phyloP scores from a whole-genome alignment of 2,329 filamentous ascomycete species.

The Cadophora sp. region DNA sequence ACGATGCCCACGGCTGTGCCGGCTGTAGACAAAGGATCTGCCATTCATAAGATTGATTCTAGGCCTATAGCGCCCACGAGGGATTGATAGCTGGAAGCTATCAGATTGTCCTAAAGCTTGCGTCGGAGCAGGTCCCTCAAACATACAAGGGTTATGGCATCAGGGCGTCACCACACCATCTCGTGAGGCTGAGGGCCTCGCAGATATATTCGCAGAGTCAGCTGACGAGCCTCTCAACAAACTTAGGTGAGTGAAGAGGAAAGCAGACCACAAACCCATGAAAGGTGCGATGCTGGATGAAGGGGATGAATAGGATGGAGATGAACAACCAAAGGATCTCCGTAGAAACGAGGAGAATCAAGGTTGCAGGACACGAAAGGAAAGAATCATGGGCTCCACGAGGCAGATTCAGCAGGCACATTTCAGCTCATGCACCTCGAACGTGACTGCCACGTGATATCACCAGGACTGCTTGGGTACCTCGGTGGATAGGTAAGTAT shows the following conservation, averaged over 20 bases:
- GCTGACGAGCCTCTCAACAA: no score
- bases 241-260: no score
- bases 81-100: background rate
- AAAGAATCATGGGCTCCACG: background rate
- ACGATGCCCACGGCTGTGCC: slow-evolving; percentile 4
- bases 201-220: background rate
- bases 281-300: background rate
- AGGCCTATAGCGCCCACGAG: background rate
- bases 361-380: background rate
- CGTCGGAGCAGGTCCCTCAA: no score
- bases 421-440: background rate
- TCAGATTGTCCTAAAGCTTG: background rate
- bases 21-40: slow-evolving; percentile 6
- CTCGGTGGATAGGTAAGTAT: no score
- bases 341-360: background rate
- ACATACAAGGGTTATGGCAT: no score
- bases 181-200: background rate
- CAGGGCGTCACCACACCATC: background rate
- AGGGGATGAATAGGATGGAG: background rate
- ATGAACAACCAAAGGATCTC: background rate
- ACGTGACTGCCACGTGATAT: background rate
- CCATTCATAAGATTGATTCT: background rate
- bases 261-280: background rate
- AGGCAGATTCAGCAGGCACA: slow-evolving; percentile 1
- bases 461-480: no score